A percentile compares a stretch with the other conserved stretches of the same genome.
Conservation (phyloP, 2,329 filamentous ascomycete genomes). For the Lasiodiplodia sp. region DNA sequence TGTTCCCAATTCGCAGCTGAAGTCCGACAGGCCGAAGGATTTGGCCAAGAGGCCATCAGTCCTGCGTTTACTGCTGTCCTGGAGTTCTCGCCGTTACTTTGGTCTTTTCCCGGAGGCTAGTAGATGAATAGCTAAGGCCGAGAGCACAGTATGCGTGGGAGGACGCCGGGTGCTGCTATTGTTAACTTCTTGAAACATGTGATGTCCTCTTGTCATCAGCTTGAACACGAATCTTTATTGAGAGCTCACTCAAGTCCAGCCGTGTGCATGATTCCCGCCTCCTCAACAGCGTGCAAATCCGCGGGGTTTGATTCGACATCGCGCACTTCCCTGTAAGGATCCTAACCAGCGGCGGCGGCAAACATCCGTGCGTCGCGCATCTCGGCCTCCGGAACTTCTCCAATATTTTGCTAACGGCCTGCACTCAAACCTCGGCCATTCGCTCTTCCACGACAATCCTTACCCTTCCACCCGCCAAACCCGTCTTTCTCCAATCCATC, state of each 20-base stretch:
- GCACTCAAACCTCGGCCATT: conserved; percentile 8
- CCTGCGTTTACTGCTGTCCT: background rate
- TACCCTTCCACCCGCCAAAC: background rate
- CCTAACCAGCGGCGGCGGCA: background rate
- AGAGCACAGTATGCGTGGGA: background rate
- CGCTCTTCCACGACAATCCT: conserved; percentile 5
- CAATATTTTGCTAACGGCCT: conserved; percentile 24
- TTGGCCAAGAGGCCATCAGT: background rate
- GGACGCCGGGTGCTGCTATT: background rate
- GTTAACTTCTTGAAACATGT: background rate
- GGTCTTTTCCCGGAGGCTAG: background rate
- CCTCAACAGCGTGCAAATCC: conserved; percentile 16
- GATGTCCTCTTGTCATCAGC: background rate
- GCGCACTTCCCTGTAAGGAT: conserved; percentile 16
- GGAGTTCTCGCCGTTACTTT: background rate
- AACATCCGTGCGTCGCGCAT: conserved; percentile 12
- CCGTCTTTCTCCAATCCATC: background rate
- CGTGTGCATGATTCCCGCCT: background rate
- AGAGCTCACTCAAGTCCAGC: background rate
- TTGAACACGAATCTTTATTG: background rate
- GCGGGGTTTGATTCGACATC: conserved; percentile 16
- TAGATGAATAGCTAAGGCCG: background rate
- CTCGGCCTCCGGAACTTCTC: conserved; percentile 23
- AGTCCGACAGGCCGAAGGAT: background rate
- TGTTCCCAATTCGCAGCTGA: background rate